Base-by-base conservation (phyloP, 192 early-diverging fungal genomes). In the Podila clonocystis region DNA sequence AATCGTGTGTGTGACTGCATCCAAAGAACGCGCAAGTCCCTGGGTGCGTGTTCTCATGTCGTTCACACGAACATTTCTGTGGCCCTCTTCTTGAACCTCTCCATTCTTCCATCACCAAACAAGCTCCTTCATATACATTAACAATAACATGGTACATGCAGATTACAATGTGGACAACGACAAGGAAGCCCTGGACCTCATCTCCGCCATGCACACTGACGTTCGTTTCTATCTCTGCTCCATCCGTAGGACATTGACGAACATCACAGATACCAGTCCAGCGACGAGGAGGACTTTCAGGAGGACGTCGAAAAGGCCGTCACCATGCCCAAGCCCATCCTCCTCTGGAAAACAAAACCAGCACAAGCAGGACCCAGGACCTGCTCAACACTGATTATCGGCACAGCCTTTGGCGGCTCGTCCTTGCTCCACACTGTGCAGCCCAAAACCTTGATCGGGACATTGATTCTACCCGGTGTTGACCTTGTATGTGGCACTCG, bases 241-340 rank as follows among this genome's bases (percentile, higher is more conserved):
- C 26, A 45, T 50, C 36, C 41, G 26, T 58, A 70, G 28, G 36
- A 24, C 11, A 34, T 61, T 55, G 77, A 80, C 57, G 52, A 80
- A 38, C 77, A 74, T 50, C 72, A 80, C 49, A 50, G 77, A 17
- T 80, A 80, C 58, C 77, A 80, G 31, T 80, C 77, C 31, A 80
- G 77, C 41, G 77, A 80, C 58, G 77, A 80, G 31, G 77, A 80
- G 28, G 77, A 80, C 62, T 69, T 80, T 73, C 55, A 72, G 49
- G 77, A 80, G 45, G 26, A 70, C 1, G 28, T 65, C 4, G 57
- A 69, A 4, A 72, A 80, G 57, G 61, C 66, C 6, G 71, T 80
- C n/a, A 80, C 77, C 2, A 48, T 80, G 41, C 77, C 77, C n/a
- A 72, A 73, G 49, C 77, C 77, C 1, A 80, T 71, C 26, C 24